Conservation (phyloP, 768 basidiomycete genomes). For the Suillus brevipes region DNA sequence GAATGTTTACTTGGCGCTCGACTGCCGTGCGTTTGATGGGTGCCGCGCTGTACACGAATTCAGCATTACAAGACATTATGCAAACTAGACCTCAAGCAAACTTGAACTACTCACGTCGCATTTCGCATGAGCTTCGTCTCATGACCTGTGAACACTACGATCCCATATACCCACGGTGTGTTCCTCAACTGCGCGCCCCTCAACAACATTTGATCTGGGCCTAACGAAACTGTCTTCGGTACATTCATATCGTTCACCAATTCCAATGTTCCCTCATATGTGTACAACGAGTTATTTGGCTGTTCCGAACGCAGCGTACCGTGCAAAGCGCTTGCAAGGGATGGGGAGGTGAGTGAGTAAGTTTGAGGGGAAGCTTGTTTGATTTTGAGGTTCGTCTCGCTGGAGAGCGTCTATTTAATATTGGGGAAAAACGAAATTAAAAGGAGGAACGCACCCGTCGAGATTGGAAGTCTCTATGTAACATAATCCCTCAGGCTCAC, state of each 20-base stretch:
- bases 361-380: slow-evolving; percentile 92
- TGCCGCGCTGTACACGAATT: slow-evolving; percentile 64
- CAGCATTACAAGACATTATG: background rate
- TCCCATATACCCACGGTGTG: slow-evolving; percentile 94
- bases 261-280: slow-evolving; percentile 84
- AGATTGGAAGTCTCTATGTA: slow-evolving; percentile 98
- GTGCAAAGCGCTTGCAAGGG: slow-evolving; percentile 66
- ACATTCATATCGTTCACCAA: slow-evolving; percentile 54
- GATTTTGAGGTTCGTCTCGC: slow-evolving; percentile 98
- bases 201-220: slow-evolving; percentile 91
- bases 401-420: slow-evolving; percentile 27
- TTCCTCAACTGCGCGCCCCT: slow-evolving; percentile 96
- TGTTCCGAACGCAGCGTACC: slow-evolving; percentile 93
- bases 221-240: slow-evolving; percentile 83
- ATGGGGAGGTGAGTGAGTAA: slow-evolving; percentile 71
- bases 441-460: slow-evolving; percentile 70
- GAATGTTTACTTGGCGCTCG: slow-evolving; percentile 92
- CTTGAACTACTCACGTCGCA: slow-evolving; percentile 71
- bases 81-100: background rate
- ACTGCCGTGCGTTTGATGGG: slow-evolving; percentile 97
- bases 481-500: slow-evolving; percentile 95
- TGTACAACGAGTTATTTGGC: slow-evolving; percentile 97
- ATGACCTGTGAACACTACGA: slow-evolving; percentile 94
- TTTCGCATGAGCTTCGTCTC: slow-evolving; percentile 99
- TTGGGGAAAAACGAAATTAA: background rate